phyloP scores from a whole-genome alignment of 768 basidiomycete genomes.

The Guyanaporus albipodus region DNA sequence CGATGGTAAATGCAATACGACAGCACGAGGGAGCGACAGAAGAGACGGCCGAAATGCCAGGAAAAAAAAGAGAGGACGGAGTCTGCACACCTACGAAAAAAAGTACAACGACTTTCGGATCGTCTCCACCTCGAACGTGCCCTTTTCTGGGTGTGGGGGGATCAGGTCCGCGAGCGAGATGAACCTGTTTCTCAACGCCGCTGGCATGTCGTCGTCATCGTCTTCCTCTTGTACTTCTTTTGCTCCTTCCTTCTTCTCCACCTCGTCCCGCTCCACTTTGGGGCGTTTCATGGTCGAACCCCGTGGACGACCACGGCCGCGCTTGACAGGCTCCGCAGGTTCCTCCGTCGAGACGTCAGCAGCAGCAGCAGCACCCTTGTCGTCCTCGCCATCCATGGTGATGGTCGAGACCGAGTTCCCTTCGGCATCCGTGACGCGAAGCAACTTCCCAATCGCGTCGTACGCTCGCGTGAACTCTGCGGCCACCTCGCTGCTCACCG shows the following conservation, averaged over 20 bases:
- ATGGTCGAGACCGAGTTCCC: constrained; percentile 31
- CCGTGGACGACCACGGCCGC: constrained; percentile 16
- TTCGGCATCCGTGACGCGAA: constrained; percentile 38
- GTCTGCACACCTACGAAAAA: constrained; percentile 62
- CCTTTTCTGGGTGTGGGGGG: constrained; percentile 80
- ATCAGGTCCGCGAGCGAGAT: constrained; percentile 70
- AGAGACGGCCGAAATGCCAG: too few relatives aligned
- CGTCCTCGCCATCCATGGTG: background rate
- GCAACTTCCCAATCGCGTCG: constrained; percentile 29
- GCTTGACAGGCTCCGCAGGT: constrained; percentile 1
- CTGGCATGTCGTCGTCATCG: constrained; percentile 21
- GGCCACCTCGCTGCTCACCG: constrained; percentile 40
- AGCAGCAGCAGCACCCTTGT: too few relatives aligned
- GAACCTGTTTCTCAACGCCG: constrained; percentile 51
- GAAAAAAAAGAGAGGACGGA: too few relatives aligned
- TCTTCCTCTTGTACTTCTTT: constrained; percentile 16
- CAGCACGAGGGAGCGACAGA: too few relatives aligned
- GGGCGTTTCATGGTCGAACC: constrained; percentile 19
- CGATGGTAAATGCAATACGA: too few relatives aligned
- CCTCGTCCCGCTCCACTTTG: constrained; percentile 4
- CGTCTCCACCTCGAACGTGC: constrained; percentile 75
- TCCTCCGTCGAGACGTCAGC: constrained; percentile 3
- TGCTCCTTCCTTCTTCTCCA: background rate
- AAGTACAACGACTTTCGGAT: constrained; percentile 88
- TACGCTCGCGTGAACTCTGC: constrained; percentile 15